phyloP scores from a whole-genome alignment of 1,139 yeast genomes.

The Wickerhamiella pararugosa region DNA sequence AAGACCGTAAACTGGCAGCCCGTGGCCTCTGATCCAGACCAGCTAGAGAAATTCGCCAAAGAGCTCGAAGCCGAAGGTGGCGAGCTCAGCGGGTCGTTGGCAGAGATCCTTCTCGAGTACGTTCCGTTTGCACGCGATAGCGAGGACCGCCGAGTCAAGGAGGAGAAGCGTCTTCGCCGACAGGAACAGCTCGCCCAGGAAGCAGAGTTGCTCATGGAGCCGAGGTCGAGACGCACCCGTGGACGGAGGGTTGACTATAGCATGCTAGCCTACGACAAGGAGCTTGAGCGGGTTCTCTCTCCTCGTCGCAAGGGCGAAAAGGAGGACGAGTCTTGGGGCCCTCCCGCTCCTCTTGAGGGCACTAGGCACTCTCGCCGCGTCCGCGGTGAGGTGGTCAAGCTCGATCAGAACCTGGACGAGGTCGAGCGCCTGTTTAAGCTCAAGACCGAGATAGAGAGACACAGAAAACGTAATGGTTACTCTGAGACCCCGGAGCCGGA shows the following conservation, averaged over 20 bases:
- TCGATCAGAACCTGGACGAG: background rate
- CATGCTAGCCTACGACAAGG: conserved; percentile 14
- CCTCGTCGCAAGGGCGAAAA: background rate
- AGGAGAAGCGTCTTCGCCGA: conserved; percentile 17
- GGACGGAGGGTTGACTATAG: conserved; percentile 25
- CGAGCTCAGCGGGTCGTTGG: conserved; percentile 13
- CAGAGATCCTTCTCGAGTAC: conserved; percentile 13
- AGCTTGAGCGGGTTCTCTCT: conserved; percentile 6
- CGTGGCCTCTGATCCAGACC: conserved; percentile 21
- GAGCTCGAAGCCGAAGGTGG: conserved; percentile 7
- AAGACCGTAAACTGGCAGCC: conserved; percentile 23
- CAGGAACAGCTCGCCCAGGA: conserved; percentile 13
- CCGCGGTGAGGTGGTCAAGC: conserved; percentile 1
- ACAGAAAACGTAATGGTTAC: no score
- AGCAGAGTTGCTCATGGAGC: conserved; percentile 19
- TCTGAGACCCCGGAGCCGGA: no score
- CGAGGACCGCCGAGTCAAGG: conserved; percentile 16
- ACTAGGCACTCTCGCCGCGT: conserved; percentile 6
- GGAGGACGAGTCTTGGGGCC: conserved; percentile 3
- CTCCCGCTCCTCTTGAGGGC: conserved; percentile 3
- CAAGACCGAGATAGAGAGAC: background rate
- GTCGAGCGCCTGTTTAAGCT: background rate
- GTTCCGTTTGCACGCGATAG: conserved; percentile 18
- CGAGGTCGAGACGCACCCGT: conserved; percentile 24
- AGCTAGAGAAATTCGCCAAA: conserved; percentile 16